A percentile compares a stretch with the other conserved stretches of the same genome.
These are phyloP conservation scores for Colletotrichum shisoi DNA, from an alignment of 2,329 filamentous ascomycete species.

Conservation along the genomic window DNA sequence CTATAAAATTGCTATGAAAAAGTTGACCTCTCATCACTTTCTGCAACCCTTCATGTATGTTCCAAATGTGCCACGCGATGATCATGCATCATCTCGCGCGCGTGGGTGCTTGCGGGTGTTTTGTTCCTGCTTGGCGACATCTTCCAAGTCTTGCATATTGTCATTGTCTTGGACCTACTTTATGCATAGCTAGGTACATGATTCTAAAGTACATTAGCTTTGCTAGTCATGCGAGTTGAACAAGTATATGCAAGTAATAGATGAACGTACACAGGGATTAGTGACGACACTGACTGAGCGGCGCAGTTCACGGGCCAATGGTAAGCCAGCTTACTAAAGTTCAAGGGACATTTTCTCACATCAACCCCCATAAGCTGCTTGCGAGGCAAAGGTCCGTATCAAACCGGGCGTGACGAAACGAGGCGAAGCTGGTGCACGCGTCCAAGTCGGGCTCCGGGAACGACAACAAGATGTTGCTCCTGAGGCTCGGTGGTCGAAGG, in stretches of 20 bases:
- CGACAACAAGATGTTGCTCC: constrained; percentile 12
- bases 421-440: constrained; percentile 12
- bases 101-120: neutral
- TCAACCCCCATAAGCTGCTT: neutral
- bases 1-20: neutral
- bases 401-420: neutral
- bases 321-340: constrained; percentile 7
- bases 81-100: neutral
- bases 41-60: constrained; percentile 2
- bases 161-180: neutral
- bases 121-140: too few species aligned
- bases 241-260: neutral
- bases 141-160: neutral
- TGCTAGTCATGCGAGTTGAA: neutral
- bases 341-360: neutral
- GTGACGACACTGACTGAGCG: neutral
- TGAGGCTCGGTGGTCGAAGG: constrained; percentile 24
- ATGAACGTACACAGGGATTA: neutral
- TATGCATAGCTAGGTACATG: too few species aligned
- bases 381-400: neutral
- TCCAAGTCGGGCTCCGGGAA: constrained; percentile 13
- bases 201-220: too few species aligned
- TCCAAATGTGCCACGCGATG: neutral
- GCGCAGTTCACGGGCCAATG: constrained; percentile 1
- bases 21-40: constrained; percentile 13